These are phyloP conservation scores for Coelastrella sp. DNA, from an alignment of 139 green algal genomes.

Conservation along the genomic window DNA sequence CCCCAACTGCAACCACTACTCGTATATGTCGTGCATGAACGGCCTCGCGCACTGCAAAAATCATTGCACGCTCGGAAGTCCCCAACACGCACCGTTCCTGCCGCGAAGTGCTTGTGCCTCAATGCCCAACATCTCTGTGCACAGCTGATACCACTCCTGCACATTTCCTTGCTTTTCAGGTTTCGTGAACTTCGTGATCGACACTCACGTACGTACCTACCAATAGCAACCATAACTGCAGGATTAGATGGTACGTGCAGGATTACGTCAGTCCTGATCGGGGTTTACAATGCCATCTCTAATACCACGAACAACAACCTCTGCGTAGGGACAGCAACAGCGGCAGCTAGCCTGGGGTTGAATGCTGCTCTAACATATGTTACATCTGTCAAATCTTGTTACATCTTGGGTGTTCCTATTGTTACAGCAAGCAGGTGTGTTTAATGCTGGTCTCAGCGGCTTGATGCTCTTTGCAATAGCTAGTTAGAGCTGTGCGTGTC, in stretches of 20 bases:
- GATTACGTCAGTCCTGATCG: background rate
- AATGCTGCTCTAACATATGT: no score
- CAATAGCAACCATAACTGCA: conserved; percentile 26
- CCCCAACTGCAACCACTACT: no score
- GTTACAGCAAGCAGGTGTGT: no score
- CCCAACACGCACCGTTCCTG: no score
- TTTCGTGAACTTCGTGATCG: conserved; percentile 43
- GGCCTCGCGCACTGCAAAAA: no score
- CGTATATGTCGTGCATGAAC: no score
- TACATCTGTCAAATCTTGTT: no score
- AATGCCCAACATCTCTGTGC: background rate
- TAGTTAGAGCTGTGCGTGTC: background rate
- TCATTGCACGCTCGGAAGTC: no score
- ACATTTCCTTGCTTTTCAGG: background rate
- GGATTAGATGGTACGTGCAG: background rate
- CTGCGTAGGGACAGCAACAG: no score
- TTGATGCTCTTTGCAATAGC: background rate
- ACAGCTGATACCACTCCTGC: background rate
- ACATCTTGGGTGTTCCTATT: no score
- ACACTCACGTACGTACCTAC: conserved; percentile 37
- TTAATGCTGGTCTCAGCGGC: no score
- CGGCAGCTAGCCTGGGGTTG: no score
- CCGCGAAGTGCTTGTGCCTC: background rate
- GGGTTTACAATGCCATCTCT: background rate
- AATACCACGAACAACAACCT: background rate